Evolutionary conservation across 495 filamentous ascomycete species (phyloP).

Genomic region (Immersiella caudata): DNA sequence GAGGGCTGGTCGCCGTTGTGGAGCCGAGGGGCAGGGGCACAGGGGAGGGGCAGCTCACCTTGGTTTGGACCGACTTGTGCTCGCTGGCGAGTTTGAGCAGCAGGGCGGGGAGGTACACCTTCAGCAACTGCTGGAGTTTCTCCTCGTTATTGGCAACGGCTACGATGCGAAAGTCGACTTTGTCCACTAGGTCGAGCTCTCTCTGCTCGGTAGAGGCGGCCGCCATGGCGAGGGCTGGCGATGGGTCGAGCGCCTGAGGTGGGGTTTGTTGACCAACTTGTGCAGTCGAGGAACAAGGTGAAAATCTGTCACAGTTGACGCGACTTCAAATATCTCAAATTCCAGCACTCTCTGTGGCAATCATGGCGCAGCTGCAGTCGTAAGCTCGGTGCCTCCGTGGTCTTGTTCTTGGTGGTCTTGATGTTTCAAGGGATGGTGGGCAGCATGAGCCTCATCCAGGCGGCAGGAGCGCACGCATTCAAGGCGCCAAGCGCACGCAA

Average conservation of each 20-base stretch:
- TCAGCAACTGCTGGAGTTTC: slow-evolving; percentile 75
- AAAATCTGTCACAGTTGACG: neutral
- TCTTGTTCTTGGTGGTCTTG: neutral
- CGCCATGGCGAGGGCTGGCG: slow-evolving; percentile 27
- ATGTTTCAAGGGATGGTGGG: neutral
- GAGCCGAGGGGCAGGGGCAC: neutral
- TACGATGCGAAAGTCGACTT: slow-evolving; percentile 90
- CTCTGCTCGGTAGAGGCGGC: slow-evolving; percentile 56
- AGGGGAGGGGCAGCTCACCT: slow-evolving; percentile 53
- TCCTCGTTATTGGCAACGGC: slow-evolving; percentile 74
- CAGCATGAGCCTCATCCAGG: neutral
- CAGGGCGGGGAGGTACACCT: slow-evolving; percentile 77
- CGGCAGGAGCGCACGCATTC: neutral
- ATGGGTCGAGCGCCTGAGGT: neutral
- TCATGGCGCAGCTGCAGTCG: slow-evolving; percentile 4
- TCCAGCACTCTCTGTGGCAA: neutral
- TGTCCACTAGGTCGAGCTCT: slow-evolving; percentile 84
- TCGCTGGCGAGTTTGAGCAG: slow-evolving; percentile 84
- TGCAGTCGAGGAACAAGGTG: neutral
- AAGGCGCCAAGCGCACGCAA: neutral
- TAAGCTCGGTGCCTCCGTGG: neutral
- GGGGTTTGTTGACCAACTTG: too few relatives aligned
- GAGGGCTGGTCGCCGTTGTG: neutral
- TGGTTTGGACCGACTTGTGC: slow-evolving; percentile 77
- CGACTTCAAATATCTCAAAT: neutral